Base-by-base conservation (phyloP, 768 basidiomycete genomes). In the Mycena indigotica region DNA sequence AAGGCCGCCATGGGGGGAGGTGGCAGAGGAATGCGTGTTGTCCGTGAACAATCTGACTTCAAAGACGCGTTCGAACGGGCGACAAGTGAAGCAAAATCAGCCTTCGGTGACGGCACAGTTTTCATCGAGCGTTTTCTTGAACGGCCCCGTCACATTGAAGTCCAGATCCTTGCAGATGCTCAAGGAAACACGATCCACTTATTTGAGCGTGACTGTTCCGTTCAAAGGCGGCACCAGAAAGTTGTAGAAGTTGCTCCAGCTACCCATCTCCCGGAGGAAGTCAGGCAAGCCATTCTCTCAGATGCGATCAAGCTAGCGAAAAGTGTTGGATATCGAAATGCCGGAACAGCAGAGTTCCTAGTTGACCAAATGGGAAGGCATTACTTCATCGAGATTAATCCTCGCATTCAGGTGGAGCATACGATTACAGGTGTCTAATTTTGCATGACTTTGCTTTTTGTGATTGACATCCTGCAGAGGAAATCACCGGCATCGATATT, bases 331-430 rank as follows among this genome's bases (percentile, higher is more conserved):
- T 99, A 99, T 74, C 84, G 93, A 63, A 98, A 97, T 73, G 97
- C 97, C 51, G 96, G 97, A 63, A 98, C 97, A 35, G 95, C 93
- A 24, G 97, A 99, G 77, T 99, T 98, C 80, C 80, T 99, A 73
- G 95, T 98, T 61, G 97, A 98, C 74, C 91, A 95, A 70, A 85
- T 90, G 80, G 94, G 93, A 66, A 83, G 95, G 65, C 94, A 97
- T 75, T 98, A 98, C 76, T 98, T 99, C 78, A 98, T 99, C 69
- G 97, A 99, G 76, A 98, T 99, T 67, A 98, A 98, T 75, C 95
- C 97, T 28, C 94, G 97, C 77, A 98, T 99, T 67, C 97, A 99
- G 74, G 97, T 99, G 75, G 97, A 98, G 71, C 97, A 98, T 75
- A 98, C 97, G 55, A 98, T 98, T 72, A 98, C 97, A 59, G 94